A percentile compares a stretch with the other conserved stretches of the same genome.
Conservation (phyloP, 768 basidiomycete species). For the Leccinellum luteum region DNA sequence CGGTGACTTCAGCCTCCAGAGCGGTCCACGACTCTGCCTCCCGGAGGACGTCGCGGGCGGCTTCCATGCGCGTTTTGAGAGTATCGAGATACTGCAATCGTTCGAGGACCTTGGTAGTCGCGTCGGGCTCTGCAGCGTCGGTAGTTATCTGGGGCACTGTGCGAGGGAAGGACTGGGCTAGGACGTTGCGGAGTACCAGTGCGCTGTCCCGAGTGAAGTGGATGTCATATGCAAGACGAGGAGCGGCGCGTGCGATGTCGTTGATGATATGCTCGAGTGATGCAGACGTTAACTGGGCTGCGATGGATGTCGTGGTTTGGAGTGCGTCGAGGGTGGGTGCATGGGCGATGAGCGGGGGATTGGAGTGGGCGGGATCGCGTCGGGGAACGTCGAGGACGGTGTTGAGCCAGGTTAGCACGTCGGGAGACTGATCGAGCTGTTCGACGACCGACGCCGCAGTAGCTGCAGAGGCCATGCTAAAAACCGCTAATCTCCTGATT, state of each 20-base stretch:
- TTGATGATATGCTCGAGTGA: slow-evolving; percentile 87
- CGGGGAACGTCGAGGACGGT: slow-evolving; percentile 44
- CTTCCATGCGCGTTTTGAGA: slow-evolving; percentile 84
- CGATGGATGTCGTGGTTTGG: slow-evolving; percentile 77
- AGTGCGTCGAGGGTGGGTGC: slow-evolving; percentile 76
- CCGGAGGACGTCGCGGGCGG: slow-evolving; percentile 80
- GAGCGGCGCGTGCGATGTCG: slow-evolving; percentile 88
- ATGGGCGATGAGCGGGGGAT: slow-evolving; percentile 40
- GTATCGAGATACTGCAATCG: slow-evolving; percentile 79
- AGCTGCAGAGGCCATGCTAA: slow-evolving; percentile 24
- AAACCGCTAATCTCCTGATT: neutral
- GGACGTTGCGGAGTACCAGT: slow-evolving; percentile 62
- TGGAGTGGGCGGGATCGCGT: slow-evolving; percentile 37
- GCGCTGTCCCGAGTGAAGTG: slow-evolving; percentile 97
- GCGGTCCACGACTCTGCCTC: slow-evolving; percentile 98
- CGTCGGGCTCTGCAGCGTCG: slow-evolving; percentile 25
- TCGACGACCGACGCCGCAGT: slow-evolving; percentile 44
- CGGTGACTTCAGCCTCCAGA: slow-evolving; percentile 87
- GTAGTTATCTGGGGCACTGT: neutral
- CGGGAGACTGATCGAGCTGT: slow-evolving; percentile 58
- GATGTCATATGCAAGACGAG: slow-evolving; percentile 90
- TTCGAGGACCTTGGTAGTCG: slow-evolving; percentile 68
- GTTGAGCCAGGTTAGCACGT: slow-evolving; percentile 73
- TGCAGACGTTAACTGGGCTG: slow-evolving; percentile 84
- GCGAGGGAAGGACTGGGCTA: slow-evolving; percentile 50